phyloP scores from a whole-genome alignment of 768 basidiomycete species.

The Melanogaster broomeanus region DNA sequence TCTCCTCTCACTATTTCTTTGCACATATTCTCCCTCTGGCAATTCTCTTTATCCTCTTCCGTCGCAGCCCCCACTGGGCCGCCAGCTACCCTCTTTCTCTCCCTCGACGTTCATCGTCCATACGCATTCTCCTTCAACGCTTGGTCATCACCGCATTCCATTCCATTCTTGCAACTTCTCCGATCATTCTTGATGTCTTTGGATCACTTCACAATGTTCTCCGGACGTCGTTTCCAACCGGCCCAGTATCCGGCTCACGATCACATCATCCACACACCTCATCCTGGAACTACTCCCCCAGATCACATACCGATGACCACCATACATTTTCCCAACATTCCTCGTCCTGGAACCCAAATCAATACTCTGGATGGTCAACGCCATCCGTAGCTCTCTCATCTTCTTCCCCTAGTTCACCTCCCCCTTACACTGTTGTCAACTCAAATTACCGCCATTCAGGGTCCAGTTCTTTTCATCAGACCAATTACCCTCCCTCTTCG shows the following conservation, averaged over 20 bases:
- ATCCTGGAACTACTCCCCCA: slow-evolving; percentile 28
- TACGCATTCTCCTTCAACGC: background rate
- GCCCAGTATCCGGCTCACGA: slow-evolving; percentile 23
- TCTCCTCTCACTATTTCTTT: slow-evolving; percentile 5
- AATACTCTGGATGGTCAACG: slow-evolving; percentile 16
- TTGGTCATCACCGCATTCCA: background rate
- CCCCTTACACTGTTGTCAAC: slow-evolving; percentile 21
- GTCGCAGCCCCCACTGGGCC: background rate
- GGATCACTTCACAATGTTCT: slow-evolving; percentile 35
- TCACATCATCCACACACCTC: slow-evolving; percentile 19
- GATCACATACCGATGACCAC: slow-evolving; percentile 20
- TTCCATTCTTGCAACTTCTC: background rate
- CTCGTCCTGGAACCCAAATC: slow-evolving; percentile 20
- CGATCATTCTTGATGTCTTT: slow-evolving; percentile 28
- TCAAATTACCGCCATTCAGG: slow-evolving; percentile 25
- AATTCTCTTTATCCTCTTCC: background rate
- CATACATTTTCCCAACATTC: slow-evolving; percentile 14
- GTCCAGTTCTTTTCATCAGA: slow-evolving; percentile 19
- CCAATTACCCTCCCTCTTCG: slow-evolving; percentile 19
- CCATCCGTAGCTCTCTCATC: slow-evolving; percentile 21
- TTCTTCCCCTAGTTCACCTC: slow-evolving; percentile 23
- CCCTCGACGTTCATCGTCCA: no score
- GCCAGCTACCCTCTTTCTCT: background rate
- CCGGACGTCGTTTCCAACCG: slow-evolving; percentile 33
- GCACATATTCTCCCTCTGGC: background rate